These are phyloP conservation scores for Paraphaeosphaeria sporulosa DNA, from an alignment of 2,329 filamentous ascomycete genomes.

Conservation along the genomic window DNA sequence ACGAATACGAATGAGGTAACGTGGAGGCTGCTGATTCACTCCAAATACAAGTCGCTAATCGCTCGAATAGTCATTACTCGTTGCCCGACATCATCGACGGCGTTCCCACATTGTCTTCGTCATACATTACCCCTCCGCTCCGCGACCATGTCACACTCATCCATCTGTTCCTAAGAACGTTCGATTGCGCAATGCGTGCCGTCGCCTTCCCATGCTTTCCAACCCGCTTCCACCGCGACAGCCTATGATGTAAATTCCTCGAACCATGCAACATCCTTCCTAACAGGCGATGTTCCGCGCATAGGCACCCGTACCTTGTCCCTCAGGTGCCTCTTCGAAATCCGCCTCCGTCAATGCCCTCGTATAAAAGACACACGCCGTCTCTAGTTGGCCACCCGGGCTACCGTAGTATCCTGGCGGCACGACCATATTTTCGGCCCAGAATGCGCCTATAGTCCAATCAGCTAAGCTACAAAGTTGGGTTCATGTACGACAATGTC, in stretches of 20 bases:
- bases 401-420: constrained; percentile 46
- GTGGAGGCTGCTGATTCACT: background rate
- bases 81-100: constrained; percentile 3
- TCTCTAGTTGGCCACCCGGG: constrained; percentile 37
- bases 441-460: constrained; percentile 27
- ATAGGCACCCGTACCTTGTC: constrained; percentile 40
- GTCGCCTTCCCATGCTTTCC: constrained; percentile 2
- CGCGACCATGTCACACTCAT: constrained; percentile 20
- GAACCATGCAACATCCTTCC: background rate
- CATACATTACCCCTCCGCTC: constrained; percentile 14
- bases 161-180: constrained; percentile 20
- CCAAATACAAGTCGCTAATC: constrained; percentile 6
- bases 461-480: too few relatives aligned
- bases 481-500: too few relatives aligned
- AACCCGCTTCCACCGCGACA: constrained; percentile 1
- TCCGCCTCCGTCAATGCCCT: constrained; percentile 32
- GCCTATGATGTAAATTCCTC: background rate
- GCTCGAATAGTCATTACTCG: constrained; percentile 13
- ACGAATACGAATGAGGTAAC: constrained; percentile 2
- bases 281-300: constrained; percentile 46
- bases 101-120: constrained; percentile 8
- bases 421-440: constrained; percentile 47
- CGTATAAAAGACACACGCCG: constrained; percentile 49
- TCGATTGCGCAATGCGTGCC: constrained; percentile 5
- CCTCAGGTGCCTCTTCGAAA: constrained; percentile 39